A percentile compares a stretch with the other conserved stretches of the same genome.
Conservation (phyloP, 495 filamentous ascomycete species). For the Hypoxylon subgilvum region DNA sequence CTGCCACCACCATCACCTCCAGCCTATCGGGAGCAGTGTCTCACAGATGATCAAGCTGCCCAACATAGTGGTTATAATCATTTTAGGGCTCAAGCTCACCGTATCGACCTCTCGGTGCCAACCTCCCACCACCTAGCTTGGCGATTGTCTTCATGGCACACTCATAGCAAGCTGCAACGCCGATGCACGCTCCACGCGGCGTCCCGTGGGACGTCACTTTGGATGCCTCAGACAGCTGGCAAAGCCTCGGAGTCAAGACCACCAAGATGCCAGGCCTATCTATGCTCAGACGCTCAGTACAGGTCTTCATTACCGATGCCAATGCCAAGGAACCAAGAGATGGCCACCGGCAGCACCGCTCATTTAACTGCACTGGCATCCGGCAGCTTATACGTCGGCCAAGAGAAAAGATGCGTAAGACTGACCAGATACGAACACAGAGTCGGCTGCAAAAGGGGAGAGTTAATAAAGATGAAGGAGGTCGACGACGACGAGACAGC, state of each 20-base stretch:
- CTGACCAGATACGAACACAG: slow-evolving; percentile 18
- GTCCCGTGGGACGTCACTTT: slow-evolving; percentile 25
- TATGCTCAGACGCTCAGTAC: slow-evolving; percentile 31
- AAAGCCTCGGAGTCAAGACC: slow-evolving; percentile 4
- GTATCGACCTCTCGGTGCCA: slow-evolving; percentile 2
- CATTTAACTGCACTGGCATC: slow-evolving; percentile 24
- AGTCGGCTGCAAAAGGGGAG: slow-evolving; percentile 20
- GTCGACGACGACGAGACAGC: not conserved
- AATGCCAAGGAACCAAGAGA: slow-evolving; percentile 33
- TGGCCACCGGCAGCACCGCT: slow-evolving; percentile 16
- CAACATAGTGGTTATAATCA: slow-evolving; percentile 3
- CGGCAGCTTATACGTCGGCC: slow-evolving; percentile 31
- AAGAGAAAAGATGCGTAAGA: slow-evolving; percentile 27
- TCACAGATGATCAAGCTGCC: slow-evolving; percentile 20
- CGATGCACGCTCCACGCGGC: slow-evolving; percentile 25
- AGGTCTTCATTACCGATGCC: slow-evolving; percentile 32
- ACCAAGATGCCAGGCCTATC: slow-evolving; percentile 35
- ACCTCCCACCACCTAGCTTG: slow-evolving; percentile 17
- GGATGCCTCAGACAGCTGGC: slow-evolving; percentile 13
- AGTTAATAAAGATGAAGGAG: not conserved
- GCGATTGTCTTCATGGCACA: slow-evolving; percentile 21
- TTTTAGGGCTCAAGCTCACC: not conserved
- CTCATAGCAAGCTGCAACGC: slow-evolving; percentile 25
- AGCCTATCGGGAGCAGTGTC: slow-evolving; percentile 10
- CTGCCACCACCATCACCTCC: slow-evolving; percentile 5